Conservation (phyloP, 495 filamentous ascomycete species). For the Emericellopsis terricola region DNA sequence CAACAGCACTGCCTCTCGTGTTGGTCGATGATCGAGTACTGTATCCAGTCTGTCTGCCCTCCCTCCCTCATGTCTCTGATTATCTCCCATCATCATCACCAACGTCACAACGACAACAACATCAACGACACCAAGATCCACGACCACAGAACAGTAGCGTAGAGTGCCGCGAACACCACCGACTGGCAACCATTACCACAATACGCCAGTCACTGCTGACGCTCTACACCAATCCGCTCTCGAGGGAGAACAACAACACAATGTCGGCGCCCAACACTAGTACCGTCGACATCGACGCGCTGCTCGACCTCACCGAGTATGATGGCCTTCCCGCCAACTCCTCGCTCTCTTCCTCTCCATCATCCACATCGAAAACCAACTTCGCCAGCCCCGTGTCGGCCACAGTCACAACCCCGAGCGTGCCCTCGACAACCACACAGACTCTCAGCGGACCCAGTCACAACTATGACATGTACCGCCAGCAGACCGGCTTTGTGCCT, state of each 20-base stretch:
- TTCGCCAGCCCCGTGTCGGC: conserved; percentile 19
- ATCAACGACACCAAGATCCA: too few species aligned
- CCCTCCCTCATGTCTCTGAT: too few species aligned
- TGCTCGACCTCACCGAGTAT: conserved; percentile 30
- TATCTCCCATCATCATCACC: too few species aligned
- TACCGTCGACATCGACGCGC: conserved; percentile 17
- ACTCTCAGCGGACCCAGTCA: conserved; percentile 66
- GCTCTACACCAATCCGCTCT: too few species aligned
- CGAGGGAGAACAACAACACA: neutral
- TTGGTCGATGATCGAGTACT: too few species aligned
- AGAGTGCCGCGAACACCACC: too few species aligned
- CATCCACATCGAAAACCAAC: conserved; percentile 15
- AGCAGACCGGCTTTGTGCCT: conserved; percentile 75
- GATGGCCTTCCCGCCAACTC: conserved; percentile 19
- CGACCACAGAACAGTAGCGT: too few species aligned
- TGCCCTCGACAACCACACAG: conserved; percentile 27
- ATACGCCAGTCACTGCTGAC: too few species aligned
- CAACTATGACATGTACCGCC: conserved; percentile 79
- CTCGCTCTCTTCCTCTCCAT: conserved; percentile 29
- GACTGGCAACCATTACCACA: too few species aligned
- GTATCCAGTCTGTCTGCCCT: too few species aligned
- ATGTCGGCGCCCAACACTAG: conserved; percentile 6
- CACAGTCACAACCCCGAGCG: conserved; percentile 14
- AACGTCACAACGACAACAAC: too few species aligned
- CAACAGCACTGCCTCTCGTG: too few species aligned